Conservation (phyloP, 495 filamentous ascomycete species). For the Bryoglossum gracile region DNA sequence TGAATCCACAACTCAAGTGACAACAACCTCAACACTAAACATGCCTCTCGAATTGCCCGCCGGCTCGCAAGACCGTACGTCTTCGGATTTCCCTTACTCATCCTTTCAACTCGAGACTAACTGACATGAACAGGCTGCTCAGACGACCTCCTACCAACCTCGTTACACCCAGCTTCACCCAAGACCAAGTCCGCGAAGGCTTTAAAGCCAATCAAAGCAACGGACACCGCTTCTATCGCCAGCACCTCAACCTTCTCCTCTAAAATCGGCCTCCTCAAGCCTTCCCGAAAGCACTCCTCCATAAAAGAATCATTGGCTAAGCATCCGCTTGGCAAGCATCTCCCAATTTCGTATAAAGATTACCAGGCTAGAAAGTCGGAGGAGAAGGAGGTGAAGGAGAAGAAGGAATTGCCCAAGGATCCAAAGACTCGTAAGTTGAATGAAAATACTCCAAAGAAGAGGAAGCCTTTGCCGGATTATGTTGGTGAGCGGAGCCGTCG, state of each 20-base stretch:
- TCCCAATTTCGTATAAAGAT: constrained; percentile 7
- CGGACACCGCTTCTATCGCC: constrained; percentile 26
- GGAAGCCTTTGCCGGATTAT: constrained; percentile 3
- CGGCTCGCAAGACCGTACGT: too few relatives aligned
- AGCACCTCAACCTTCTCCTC: constrained; percentile 29
- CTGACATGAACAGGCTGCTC: constrained; percentile 17
- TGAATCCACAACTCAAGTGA: too few relatives aligned
- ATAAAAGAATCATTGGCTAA: too few relatives aligned
- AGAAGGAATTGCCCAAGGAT: constrained; percentile 12
- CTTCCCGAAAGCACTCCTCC: constrained; percentile 10
- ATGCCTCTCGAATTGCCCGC: too few relatives aligned
- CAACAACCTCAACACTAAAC: too few relatives aligned
- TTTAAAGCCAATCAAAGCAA: constrained; percentile 6
- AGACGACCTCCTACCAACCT: constrained; percentile 13
- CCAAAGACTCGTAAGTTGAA: constrained; percentile 11
- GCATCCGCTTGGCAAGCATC: too few relatives aligned
- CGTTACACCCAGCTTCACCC: constrained; percentile 17
- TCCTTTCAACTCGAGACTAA: too few relatives aligned
- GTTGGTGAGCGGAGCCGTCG: background rate
- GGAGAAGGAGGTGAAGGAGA: background rate
- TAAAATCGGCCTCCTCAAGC: constrained; percentile 27
- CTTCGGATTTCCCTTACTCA: too few relatives aligned
- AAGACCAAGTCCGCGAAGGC: constrained; percentile 10
- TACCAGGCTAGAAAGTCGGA: constrained; percentile 2
- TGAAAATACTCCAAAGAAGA: background rate